Base-by-base conservation (phyloP, 1,284 basidiomycete species). In the Ganoderma meredithae region DNA sequence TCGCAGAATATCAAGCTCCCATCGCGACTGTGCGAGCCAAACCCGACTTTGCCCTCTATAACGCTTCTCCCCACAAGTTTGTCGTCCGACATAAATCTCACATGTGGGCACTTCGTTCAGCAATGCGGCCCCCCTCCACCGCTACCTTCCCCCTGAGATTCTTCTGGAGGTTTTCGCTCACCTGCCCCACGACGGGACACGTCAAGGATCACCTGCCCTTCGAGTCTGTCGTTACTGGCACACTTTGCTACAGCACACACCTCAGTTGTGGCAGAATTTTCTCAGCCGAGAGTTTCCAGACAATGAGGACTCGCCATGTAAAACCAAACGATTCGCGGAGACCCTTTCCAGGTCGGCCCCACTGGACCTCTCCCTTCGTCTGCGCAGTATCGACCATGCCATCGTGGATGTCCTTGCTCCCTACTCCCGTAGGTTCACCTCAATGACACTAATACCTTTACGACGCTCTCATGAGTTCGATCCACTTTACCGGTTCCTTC, bases 161-260 rank as follows among this genome's bases (percentile, higher is more conserved):
- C 27, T 53, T 12, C 52, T 53, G 13, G 25, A 53, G 13, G 10
- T 53, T 6, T 53, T 53, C 27, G 10, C 52, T 13, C 12, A 53
- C 52, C 27, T 53, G 8, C 27, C 7, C 13, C 52, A 53, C 13
- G 52, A 53, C 27, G 52, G 52, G 27, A 25, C 25, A n/a, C 52
- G 25, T 27, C 15, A n/a, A 5, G 52, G 25, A 25, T 25, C n/a
- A 1, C n/a, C 27, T 1, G 52, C 52, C 25, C 5, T 31, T 0
- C 52, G 52, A 27, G 27, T 53, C 52, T 53, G 52, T 31, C 52
- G 17, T 31, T 53, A 53, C 27, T 53, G 52, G 52, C 52, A 15
- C 8, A 13, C 15, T 10, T 12, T 53, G 5, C 27, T 53, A 13
- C 52, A 53, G 52, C 52, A 27, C 12, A 31, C 15, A 5, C 52